Percentiles rank a stretch among this genome's conserved stretches.
These are phyloP conservation scores for Helicocarpus griseus DNA, from an alignment of 2,329 filamentous ascomycete genomes.

Conservation along the genomic window DNA sequence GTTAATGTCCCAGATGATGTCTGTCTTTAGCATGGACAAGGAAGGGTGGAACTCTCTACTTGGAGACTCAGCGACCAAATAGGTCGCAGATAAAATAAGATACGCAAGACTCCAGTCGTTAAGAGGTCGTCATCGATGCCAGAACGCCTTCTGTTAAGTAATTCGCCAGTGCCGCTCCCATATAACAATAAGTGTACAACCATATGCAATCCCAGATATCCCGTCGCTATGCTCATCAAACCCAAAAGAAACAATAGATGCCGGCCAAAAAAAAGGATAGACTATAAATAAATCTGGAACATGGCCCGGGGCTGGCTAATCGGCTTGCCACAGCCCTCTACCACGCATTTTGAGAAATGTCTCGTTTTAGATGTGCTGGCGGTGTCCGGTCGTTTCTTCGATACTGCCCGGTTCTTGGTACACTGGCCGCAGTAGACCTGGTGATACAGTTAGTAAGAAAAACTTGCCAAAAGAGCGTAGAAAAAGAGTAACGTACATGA, in stretches of 20 bases:
- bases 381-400: conserved; percentile 22
- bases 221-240: background rate
- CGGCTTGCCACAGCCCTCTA: conserved; percentile 31
- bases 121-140: background rate
- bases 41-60: no score
- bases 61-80: background rate
- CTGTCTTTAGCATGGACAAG: no score
- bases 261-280: conserved; percentile 6
- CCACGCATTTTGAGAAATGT: conserved; percentile 36
- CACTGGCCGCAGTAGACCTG: conserved; percentile 43
- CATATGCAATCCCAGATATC: background rate
- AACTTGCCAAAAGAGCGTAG: conserved; percentile 6
- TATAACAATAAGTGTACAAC: background rate
- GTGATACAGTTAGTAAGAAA: conserved; percentile 4
- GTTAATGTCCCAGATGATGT: no score
- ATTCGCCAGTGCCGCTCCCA: background rate
- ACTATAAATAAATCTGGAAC: conserved; percentile 40
- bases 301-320: conserved; percentile 32
- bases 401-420: conserved; percentile 29
- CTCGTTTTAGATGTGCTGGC: conserved; percentile 18
- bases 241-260: background rate
- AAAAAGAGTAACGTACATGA: conserved; percentile 56
- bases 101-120: background rate
- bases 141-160: background rate
- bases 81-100: background rate